Conservation (phyloP, 345 rosid genomes). For the Durio zibethinus region DNA sequence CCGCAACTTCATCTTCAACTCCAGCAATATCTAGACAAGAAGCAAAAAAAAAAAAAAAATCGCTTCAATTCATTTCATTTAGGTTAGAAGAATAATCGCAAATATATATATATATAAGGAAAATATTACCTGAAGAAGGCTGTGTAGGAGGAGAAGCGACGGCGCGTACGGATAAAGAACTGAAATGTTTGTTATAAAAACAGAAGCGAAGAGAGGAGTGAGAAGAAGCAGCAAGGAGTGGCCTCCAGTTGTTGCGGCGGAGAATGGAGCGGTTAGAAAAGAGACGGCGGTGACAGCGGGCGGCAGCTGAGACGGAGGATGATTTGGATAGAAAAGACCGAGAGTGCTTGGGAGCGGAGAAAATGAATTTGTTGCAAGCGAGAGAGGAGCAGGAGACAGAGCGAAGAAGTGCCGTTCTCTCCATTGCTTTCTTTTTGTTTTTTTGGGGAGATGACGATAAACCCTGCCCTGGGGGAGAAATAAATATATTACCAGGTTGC, state of each 20-base stretch:
- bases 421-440: conserved; percentile 24
- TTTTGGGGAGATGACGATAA: neutral
- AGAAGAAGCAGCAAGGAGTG: conserved; percentile 23
- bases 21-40: conserved; percentile 38
- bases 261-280: conserved; percentile 33
- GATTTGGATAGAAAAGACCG: conserved; percentile 39
- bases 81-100: neutral
- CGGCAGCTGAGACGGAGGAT: neutral
- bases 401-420: conserved; percentile 54
- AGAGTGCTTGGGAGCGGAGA: conserved; percentile 36
- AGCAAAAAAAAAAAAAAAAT: conserved; percentile 2
- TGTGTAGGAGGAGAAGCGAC: conserved; percentile 58
- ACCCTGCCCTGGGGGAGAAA: neutral
- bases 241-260: conserved; percentile 36
- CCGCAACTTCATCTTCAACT: conserved; percentile 59
- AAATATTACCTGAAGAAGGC: conserved; percentile 50
- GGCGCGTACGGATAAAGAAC: conserved; percentile 59
- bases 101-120: neutral
- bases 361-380: conserved; percentile 39
- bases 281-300: conserved; percentile 24
- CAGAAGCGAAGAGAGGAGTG: conserved; percentile 25
- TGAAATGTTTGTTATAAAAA: conserved; percentile 30
- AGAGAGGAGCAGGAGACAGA: conserved; percentile 46
- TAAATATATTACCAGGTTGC: neutral
- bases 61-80: conserved; percentile 5